Conservation (phyloP, 345 rosid genomes). For the Eucalyptus camaldulensis region DNA sequence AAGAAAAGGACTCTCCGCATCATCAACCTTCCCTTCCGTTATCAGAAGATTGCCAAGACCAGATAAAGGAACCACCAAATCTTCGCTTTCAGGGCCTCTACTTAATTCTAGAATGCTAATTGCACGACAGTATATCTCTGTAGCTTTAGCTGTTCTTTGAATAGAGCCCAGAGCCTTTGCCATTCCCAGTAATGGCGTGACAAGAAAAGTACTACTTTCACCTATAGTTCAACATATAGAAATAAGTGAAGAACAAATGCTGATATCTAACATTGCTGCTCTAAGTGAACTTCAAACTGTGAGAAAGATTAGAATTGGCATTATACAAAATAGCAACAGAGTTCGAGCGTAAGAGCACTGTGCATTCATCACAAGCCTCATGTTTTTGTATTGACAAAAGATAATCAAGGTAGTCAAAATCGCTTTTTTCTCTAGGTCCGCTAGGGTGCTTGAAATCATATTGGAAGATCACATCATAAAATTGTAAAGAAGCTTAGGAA, state of each 20-base stretch:
- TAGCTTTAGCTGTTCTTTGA: conserved; percentile 49
- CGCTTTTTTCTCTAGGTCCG: background rate
- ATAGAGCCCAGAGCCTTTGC: conserved; percentile 62
- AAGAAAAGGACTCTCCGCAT: conserved; percentile 43
- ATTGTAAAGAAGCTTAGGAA: background rate
- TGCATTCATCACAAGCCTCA: background rate
- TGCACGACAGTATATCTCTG: conserved; percentile 33
- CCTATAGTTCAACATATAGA: conserved; percentile 18
- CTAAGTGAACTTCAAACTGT: background rate
- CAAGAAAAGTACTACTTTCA: conserved; percentile 34
- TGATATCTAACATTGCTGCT: background rate
- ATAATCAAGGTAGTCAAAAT: background rate
- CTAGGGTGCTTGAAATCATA: background rate
- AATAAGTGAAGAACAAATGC: background rate
- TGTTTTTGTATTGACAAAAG: background rate
- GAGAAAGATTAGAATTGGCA: background rate
- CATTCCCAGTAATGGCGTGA: conserved; percentile 65
- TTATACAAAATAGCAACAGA: background rate
- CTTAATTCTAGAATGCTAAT: conserved; percentile 48
- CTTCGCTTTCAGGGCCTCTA: conserved; percentile 66
- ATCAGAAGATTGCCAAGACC: conserved; percentile 69
- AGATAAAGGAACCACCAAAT: conserved; percentile 54
- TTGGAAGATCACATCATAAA: background rate
- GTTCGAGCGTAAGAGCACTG: background rate
- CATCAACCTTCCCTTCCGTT: conserved; percentile 53